Evolutionary conservation across 2,329 filamentous ascomycete genomes (phyloP), one percentile per base, ranked within the genome.

Genomic region (Ciborinia camelliae): DNA sequence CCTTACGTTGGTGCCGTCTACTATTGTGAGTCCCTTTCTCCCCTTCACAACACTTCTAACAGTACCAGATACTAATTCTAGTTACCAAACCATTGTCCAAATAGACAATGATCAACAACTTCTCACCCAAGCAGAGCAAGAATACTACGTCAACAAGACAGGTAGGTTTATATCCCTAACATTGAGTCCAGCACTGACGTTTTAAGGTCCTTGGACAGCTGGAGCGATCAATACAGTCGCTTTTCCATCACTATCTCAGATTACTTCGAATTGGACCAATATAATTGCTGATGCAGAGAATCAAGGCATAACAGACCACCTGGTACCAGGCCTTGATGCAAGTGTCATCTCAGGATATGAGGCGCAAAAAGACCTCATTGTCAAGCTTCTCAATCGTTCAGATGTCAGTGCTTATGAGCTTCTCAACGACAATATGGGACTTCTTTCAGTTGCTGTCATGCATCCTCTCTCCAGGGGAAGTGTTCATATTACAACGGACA

Each of bases 391-490:
- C 0, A 67, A 54, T 43, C 63, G 67, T 9, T 64, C 37, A 12
- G 68, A 69, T 54, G 69, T 68, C 60, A 68, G 70, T 28, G 71
- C 68, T 1, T 72, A 68, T n/a, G 70, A 72, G 54, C 61, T 73
- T 5, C 60, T 72, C 48, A 70, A 68, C 26, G 64, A 72, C 51
- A 71, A 70, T 35, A 52, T 69, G 53, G 70, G 71, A 12, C 67
- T 71, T 47, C 65, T 71, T 30, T 68, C 70, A 45, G 67, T 72
- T 26, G 64, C 71, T 1, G 75, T 82, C 53, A 81, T 81, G 65
- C 86, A 79, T 65, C 75, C 86, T 0, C 82, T 85, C 71, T 84
- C 82, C 1, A 80, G 84, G 1, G 86, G 86, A 1, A 79, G 77
- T 59, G 81, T 85, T 58, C 85, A 88, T 74, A 84, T 87, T 66